Evolutionary conservation across 169 alveolate species (phyloP).

Genomic region (Eimeria falciformis): DNA sequence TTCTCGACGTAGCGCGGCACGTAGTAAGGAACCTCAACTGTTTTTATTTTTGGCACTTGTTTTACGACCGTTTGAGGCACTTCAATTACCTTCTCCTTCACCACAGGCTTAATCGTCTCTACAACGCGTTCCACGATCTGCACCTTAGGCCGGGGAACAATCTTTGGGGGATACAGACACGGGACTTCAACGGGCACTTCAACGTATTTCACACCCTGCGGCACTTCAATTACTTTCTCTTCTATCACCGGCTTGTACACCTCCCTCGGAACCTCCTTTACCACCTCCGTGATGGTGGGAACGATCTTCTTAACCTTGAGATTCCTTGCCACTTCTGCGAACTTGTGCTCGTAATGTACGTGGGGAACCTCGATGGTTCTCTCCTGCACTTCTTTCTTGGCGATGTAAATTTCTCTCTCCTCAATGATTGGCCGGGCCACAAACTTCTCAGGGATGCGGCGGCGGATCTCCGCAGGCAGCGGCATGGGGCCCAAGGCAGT

Average conservation of each 20-base stretch:
- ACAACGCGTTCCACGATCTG: conserved; percentile 88
- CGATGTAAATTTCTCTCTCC: conserved; percentile 88
- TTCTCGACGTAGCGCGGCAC: conserved; percentile 91
- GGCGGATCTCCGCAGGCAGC: conserved; percentile 87
- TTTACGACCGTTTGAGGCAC: conserved; percentile 89
- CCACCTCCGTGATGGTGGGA: conserved; percentile 86
- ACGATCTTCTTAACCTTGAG: conserved; percentile 85
- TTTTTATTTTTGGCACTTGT: conserved; percentile 87
- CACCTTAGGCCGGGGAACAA: conserved; percentile 86
- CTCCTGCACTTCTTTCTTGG: conserved; percentile 89
- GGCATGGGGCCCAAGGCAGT: conserved; percentile 91
- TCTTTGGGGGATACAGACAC: conserved; percentile 90
- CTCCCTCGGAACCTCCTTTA: conserved; percentile 87
- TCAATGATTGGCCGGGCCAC: conserved; percentile 90
- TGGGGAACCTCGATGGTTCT: conserved; percentile 90
- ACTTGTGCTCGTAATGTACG: conserved; percentile 89
- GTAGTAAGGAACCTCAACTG: conserved; percentile 89
- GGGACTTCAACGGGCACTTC: conserved; percentile 92
- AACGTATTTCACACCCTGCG: conserved; percentile 90
- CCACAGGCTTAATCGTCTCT: conserved; percentile 88
- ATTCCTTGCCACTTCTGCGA: conserved; percentile 84
- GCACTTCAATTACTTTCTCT: conserved; percentile 89
- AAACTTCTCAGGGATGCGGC: conserved; percentile 88
- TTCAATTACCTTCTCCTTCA: conserved; percentile 86
- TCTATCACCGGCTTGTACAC: conserved; percentile 89